A percentile compares a stretch with the other conserved stretches of the same genome.
These are phyloP conservation scores for Aspergillus haitiensis DNA, from an alignment of 495 filamentous ascomycete genomes.

Conservation along the genomic window DNA sequence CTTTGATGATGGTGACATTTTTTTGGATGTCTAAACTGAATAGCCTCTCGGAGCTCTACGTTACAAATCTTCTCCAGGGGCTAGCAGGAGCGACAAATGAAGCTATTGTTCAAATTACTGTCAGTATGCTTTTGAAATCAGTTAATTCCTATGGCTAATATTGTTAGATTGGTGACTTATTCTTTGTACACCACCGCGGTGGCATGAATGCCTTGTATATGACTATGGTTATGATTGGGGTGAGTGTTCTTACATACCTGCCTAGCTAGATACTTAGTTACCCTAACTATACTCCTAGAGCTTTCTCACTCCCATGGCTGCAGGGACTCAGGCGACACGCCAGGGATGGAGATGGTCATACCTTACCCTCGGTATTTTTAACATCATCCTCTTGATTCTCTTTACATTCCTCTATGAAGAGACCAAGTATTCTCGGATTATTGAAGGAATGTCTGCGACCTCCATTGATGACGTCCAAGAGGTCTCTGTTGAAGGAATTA, in stretches of 20 bases:
- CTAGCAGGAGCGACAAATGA: constrained; percentile 40
- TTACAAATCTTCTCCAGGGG: constrained; percentile 34
- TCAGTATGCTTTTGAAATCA: constrained; percentile 8
- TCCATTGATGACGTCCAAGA: constrained; percentile 8
- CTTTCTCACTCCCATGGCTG: constrained; percentile 39
- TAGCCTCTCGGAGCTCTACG: constrained; percentile 31
- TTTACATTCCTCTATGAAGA: constrained; percentile 38
- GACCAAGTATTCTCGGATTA: constrained; percentile 33
- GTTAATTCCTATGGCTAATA: constrained; percentile 1
- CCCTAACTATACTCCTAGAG: constrained; percentile 20
- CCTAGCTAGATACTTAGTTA: neutral
- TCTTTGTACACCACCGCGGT: constrained; percentile 41
- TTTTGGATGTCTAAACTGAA: constrained; percentile 32
- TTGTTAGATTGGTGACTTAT: constrained; percentile 40
- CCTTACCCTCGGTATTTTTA: constrained; percentile 32
- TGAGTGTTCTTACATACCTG: constrained; percentile 16
- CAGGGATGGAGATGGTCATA: constrained; percentile 39
- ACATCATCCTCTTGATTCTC: constrained; percentile 27
- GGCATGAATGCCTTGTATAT: constrained; percentile 41
- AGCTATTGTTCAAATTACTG: constrained; percentile 38
- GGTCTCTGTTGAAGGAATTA: neutral
- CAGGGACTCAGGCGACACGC: constrained; percentile 33
- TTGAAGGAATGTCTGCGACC: constrained; percentile 20
- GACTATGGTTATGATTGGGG: constrained; percentile 39
- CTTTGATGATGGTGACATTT: constrained; percentile 33